Percentiles rank a stretch among this genome's conserved stretches.
Conservation (phyloP, 805 yeast species). For the Wickerhamomyces xylosicus region DNA sequence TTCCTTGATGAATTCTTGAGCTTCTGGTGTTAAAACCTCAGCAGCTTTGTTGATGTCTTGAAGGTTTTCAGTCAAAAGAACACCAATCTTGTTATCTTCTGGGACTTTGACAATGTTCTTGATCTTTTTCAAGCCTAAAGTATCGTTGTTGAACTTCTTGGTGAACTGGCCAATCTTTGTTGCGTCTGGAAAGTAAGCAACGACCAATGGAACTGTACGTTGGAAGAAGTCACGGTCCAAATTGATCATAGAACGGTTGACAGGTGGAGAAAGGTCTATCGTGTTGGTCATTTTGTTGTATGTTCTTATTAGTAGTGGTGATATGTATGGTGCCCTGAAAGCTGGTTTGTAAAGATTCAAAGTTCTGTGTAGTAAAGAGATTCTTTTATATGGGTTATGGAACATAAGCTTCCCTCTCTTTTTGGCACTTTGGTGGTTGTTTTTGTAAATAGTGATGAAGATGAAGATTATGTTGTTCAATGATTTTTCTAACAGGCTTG, state of each 20-base stretch:
- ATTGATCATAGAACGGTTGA: constrained; percentile 49
- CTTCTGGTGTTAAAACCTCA: constrained; percentile 27
- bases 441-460: too few relatives aligned
- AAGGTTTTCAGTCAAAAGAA: constrained; percentile 49
- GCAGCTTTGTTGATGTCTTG: constrained; percentile 26
- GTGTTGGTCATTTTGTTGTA: constrained; percentile 1
- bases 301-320: too few relatives aligned
- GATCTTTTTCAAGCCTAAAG: constrained; percentile 61
- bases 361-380: not conserved
- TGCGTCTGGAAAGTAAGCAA: constrained; percentile 64
- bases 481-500: too few relatives aligned
- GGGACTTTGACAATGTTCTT: constrained; percentile 49
- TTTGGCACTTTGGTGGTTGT: too few relatives aligned
- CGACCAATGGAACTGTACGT: constrained; percentile 47
- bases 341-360: not conserved
- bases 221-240: constrained; percentile 61
- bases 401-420: not conserved
- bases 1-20: constrained; percentile 36
- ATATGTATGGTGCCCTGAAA: not conserved
- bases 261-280: constrained; percentile 42
- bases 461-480: too few relatives aligned
- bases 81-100: constrained; percentile 24
- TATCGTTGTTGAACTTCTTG: constrained; percentile 45
- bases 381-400: not conserved
- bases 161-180: constrained; percentile 36